Evolutionary conservation across 257 asterid species (phyloP).

Genomic region (Solanum gracilifrons): DNA sequence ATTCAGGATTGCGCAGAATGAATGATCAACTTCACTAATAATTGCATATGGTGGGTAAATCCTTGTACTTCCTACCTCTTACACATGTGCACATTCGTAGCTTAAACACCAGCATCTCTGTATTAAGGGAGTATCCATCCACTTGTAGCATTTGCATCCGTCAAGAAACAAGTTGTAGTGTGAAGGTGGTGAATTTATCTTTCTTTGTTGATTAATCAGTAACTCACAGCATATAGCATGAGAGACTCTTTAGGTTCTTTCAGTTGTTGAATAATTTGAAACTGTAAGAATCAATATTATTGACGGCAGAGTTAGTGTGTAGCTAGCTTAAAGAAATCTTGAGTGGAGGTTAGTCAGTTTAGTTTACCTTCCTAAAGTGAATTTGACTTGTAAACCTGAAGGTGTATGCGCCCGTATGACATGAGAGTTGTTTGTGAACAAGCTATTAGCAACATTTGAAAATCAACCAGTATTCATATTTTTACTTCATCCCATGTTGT

Average conservation of each 20-base stretch:
- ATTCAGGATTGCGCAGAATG: conserved; percentile 26
- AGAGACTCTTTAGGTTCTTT: neutral
- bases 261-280: neutral
- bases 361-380: neutral
- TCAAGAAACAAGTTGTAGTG: neutral
- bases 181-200: neutral
- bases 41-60: neutral
- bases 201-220: neutral
- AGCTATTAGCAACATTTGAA: neutral
- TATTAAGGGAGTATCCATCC: neutral
- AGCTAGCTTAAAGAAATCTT: neutral
- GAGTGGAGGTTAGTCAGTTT: neutral
- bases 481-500: neutral
- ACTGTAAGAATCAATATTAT: neutral
- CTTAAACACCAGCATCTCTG: neutral
- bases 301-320: neutral
- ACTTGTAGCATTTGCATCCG: neutral
- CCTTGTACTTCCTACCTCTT: neutral
- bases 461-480: neutral
- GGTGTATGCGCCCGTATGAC: neutral
- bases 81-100: neutral
- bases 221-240: neutral
- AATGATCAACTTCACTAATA: conserved; percentile 8
- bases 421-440: neutral
- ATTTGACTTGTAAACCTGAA: neutral